phyloP scores from a whole-genome alignment of 2,329 filamentous ascomycete species.

The Neonectria neomacrospora region DNA sequence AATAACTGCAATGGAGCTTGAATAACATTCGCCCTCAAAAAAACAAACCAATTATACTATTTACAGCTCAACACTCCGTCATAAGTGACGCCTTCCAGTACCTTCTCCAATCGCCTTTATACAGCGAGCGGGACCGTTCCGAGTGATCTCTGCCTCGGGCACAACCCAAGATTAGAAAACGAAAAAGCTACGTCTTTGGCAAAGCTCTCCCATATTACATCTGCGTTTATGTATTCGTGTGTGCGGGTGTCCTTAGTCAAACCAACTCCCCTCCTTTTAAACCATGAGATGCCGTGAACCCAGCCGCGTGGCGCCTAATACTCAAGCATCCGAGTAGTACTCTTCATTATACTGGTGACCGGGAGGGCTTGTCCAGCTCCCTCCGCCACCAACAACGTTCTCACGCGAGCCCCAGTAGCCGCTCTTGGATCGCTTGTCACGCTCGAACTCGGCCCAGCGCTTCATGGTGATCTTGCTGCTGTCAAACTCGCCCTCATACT shows the following conservation, averaged over 20 bases:
- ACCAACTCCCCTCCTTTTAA: constrained; percentile 37
- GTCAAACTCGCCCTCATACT: constrained; percentile 95
- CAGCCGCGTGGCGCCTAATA: constrained; percentile 29
- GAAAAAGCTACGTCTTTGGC: constrained; percentile 25
- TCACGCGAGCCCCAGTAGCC: constrained; percentile 65
- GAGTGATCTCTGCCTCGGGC: constrained; percentile 23
- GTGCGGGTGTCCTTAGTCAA: constrained; percentile 35
- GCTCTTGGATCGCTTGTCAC: constrained; percentile 63
- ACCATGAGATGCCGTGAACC: constrained; percentile 31
- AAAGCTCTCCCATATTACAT: constrained; percentile 41
- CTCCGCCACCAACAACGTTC: constrained; percentile 57
- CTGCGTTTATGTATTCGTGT: constrained; percentile 36
- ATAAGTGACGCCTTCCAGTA: constrained; percentile 34
- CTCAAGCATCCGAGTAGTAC: constrained; percentile 64
- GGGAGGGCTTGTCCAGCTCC: constrained; percentile 57
- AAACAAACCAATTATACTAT: constrained; percentile 35
- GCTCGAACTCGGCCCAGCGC: constrained; percentile 96
- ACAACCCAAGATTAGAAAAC: constrained; percentile 36
- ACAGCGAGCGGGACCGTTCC: constrained; percentile 32
- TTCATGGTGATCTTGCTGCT: constrained; percentile 99
- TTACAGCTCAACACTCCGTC: constrained; percentile 31
- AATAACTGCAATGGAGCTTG: not conserved
- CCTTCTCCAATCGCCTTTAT: constrained; percentile 39
- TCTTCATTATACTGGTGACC: constrained; percentile 64
- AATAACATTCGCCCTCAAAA: constrained; percentile 13